A percentile compares a stretch with the other conserved stretches of the same genome.
Conservation (phyloP, 2,329 filamentous ascomycete species). For the Calonectria pseudoturangicola region DNA sequence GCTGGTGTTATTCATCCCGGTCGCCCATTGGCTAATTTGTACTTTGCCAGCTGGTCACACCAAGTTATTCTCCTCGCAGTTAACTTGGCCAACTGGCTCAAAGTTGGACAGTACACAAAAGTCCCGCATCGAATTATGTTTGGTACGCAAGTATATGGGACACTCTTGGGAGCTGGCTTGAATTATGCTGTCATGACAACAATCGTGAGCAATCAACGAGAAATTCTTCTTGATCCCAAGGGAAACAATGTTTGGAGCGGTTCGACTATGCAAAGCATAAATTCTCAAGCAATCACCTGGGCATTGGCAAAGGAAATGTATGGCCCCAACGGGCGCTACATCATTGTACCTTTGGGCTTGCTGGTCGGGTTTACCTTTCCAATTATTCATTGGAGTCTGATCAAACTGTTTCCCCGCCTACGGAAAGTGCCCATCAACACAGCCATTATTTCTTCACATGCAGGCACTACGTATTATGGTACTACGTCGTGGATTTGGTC, state of each 20-base stretch:
- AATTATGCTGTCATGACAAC: slow-evolving; percentile 22
- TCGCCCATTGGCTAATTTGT: slow-evolving; percentile 64
- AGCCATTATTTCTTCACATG: slow-evolving; percentile 1
- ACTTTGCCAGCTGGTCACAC: slow-evolving; percentile 61
- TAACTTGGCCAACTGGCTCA: slow-evolving; percentile 56
- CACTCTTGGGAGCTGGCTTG: background rate
- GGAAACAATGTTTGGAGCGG: slow-evolving; percentile 69
- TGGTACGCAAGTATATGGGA: slow-evolving; percentile 14
- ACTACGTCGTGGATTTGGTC: slow-evolving; percentile 21
- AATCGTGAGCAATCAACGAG: slow-evolving; percentile 64
- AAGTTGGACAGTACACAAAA: slow-evolving; percentile 49
- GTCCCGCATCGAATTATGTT: slow-evolving; percentile 16
- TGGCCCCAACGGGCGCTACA: background rate
- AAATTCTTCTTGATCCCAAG: slow-evolving; percentile 63
- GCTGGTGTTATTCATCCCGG: slow-evolving; percentile 67
- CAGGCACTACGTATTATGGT: background rate
- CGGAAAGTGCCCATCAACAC: background rate
- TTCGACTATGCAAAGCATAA: slow-evolving; percentile 67
- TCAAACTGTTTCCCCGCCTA: slow-evolving; percentile 12
- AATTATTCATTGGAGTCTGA: slow-evolving; percentile 15
- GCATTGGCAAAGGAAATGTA: slow-evolving; percentile 18
- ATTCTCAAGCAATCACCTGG: slow-evolving; percentile 57
- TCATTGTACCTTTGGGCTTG: background rate
- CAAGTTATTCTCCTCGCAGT: slow-evolving; percentile 59
- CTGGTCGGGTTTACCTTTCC: slow-evolving; percentile 13